A percentile compares a stretch with the other conserved stretches of the same genome.
Evolutionary conservation across 176 grass and related monocot species (phyloP).

Genomic region (Avena insularis): DNA sequence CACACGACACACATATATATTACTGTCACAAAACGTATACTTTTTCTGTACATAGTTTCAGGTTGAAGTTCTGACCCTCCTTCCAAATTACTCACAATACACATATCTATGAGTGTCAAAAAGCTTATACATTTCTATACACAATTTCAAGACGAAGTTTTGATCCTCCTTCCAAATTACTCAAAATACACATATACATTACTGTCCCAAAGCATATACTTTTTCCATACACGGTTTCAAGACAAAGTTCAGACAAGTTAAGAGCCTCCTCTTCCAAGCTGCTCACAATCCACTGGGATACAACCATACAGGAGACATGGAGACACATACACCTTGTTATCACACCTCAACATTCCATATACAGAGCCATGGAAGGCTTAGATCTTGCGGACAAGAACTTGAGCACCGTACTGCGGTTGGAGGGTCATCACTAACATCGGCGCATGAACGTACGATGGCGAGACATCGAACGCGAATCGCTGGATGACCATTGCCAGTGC

Average conservation of each 20-base stretch:
- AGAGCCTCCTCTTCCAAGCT: background rate
- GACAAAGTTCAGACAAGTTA: conserved; percentile 14
- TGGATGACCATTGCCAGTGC: conserved; percentile 69
- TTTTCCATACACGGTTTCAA: background rate
- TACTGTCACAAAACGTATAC: too few species aligned
- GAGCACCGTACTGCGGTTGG: conserved; percentile 81
- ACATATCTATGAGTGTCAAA: background rate
- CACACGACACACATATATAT: too few species aligned
- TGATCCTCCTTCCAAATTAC: background rate
- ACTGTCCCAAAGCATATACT: background rate
- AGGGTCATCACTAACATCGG: conserved; percentile 63
- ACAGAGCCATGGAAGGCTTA: conserved; percentile 16
- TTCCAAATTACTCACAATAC: background rate
- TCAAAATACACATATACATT: too few species aligned
- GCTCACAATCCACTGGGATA: background rate
- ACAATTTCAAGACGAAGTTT: too few species aligned
- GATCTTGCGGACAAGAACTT: conserved; percentile 71
- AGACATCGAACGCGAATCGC: conserved; percentile 59
- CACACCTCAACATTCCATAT: background rate
- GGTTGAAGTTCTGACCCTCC: background rate
- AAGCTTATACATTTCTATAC: too few species aligned
- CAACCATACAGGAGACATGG: background rate
- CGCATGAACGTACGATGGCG: conserved; percentile 81
- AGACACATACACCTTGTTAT: background rate
- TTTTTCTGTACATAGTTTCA: too few species aligned